Base-by-base conservation (phyloP, 2,329 filamentous ascomycete species). In the Fusarium verrucosum region DNA sequence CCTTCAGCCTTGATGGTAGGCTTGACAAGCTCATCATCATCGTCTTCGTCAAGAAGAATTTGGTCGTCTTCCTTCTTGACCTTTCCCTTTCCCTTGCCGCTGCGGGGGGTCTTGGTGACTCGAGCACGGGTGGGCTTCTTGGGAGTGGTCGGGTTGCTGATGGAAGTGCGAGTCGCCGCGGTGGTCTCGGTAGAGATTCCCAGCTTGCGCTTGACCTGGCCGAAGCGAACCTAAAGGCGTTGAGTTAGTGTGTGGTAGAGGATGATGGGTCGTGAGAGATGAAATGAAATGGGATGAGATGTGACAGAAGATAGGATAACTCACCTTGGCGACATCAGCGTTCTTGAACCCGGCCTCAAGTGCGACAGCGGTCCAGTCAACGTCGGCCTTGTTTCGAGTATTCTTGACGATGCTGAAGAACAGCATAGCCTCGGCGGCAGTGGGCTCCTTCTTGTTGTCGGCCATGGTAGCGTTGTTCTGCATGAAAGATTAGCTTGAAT, bases 351-450 rank as follows among this genome's bases (percentile, higher is more conserved):
- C 75, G 13, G 75, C 70, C 13, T 79, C 77, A 0, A 46, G 26
- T 2, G 83, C 82, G 4, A 85, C 79, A 6, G 67, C 71, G 1
- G 77, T 71, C 83, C 83, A 85, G 66, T 86, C 79, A 32, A 82
- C 76, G 2, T 80, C 78, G 5, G 79, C 78, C 61, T 77, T 78
- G 74, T 75, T 78, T 20, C 73, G 74, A 38, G 76, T 77, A 53
- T 82, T 73, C 66, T 80, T 79, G 56, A 83, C 73, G 37, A 83
- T 78, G 50, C 77, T 75, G 56, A 77, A 77, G 69, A 82, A 81
- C 38, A 82, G 78, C 68, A 77, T 77, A 10, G 78, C 76, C 59
- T 83, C 81, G 5, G 74, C 66, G 2, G 75, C 63, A 7, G 74
- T 80, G 1, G 79, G 80, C 43, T 77, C 75, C 51, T 75, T 74